phyloP scores from a whole-genome alignment of 2,329 filamentous ascomycete genomes.

The Alternaria triticina region DNA sequence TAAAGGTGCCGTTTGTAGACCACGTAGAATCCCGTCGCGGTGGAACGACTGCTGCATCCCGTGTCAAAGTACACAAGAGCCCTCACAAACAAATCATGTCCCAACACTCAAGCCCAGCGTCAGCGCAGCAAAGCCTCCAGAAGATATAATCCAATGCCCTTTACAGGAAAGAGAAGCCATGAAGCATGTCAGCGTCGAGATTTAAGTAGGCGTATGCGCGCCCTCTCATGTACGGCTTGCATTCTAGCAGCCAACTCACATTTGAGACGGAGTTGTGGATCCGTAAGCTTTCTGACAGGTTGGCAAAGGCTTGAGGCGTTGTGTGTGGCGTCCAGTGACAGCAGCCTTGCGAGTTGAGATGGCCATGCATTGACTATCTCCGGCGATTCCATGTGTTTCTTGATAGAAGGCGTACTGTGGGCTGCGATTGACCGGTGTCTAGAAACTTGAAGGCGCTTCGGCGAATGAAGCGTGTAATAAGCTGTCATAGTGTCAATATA shows the following conservation, averaged over 20 bases:
- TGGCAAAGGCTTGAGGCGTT: neutral
- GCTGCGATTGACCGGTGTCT: neutral
- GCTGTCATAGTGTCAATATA: neutral
- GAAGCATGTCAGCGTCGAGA: neutral
- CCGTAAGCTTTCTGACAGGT: neutral
- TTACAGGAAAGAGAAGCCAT: neutral
- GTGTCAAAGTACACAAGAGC: neutral
- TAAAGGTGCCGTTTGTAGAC: neutral
- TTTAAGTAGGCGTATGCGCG: neutral
- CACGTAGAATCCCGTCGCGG: neutral
- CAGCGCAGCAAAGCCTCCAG: neutral
- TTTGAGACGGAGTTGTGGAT: neutral
- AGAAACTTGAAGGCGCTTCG: neutral
- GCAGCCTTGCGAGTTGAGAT: neutral
- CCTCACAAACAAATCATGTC: neutral
- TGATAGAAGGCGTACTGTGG: neutral
- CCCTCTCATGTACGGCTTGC: neutral
- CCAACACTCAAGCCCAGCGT: neutral
- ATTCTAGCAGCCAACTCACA: neutral
- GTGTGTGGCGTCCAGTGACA: neutral
- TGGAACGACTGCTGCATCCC: neutral
- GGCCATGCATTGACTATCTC: neutral
- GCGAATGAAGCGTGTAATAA: neutral
- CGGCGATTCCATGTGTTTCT: neutral
- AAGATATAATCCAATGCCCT: accelerated